These are phyloP conservation scores for Tilletia caries DNA, from an alignment of 1,284 basidiomycete genomes.

Conservation along the genomic window DNA sequence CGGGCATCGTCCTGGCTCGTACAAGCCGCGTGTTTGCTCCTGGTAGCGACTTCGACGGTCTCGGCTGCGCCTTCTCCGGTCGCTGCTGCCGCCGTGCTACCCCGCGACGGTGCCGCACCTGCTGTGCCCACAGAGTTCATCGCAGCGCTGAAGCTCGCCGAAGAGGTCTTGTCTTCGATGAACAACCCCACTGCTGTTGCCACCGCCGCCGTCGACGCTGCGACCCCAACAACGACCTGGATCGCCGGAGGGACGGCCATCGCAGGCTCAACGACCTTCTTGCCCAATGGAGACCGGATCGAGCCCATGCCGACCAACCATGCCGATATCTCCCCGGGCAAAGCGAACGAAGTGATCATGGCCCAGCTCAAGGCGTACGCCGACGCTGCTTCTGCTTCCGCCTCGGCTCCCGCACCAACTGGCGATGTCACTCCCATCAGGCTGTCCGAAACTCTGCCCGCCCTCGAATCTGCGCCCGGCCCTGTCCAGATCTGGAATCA, in stretches of 20 bases:
- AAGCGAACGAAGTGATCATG: constrained; percentile 8
- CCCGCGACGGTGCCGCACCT: not conserved
- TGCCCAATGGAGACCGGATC: constrained; percentile 1
- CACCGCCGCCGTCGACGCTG: not conserved
- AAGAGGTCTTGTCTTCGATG: not conserved
- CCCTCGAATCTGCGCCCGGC: not conserved
- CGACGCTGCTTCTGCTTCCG: not conserved
- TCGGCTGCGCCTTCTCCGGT: not conserved
- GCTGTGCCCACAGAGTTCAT: not conserved
- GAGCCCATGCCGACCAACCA: not conserved
- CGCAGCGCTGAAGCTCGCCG: not conserved
- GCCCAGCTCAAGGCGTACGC: constrained; percentile 4
- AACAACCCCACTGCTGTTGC: not conserved
- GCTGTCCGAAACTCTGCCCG: constrained; percentile 1
- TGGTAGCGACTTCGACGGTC: not conserved
- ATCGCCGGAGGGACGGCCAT: not conserved
- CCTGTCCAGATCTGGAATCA: not conserved
- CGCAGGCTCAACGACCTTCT: not conserved
- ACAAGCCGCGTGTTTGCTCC: not conserved
- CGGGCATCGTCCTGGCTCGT: too few relatives aligned
- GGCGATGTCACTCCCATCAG: not conserved
- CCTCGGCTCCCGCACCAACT: too few relatives aligned
- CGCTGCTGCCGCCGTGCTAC: not conserved
- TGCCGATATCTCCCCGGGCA: not conserved
- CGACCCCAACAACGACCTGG: not conserved